Evolutionary conservation across 1,284 basidiomycete species (phyloP).

Genomic region (Ustilago tritici): DNA sequence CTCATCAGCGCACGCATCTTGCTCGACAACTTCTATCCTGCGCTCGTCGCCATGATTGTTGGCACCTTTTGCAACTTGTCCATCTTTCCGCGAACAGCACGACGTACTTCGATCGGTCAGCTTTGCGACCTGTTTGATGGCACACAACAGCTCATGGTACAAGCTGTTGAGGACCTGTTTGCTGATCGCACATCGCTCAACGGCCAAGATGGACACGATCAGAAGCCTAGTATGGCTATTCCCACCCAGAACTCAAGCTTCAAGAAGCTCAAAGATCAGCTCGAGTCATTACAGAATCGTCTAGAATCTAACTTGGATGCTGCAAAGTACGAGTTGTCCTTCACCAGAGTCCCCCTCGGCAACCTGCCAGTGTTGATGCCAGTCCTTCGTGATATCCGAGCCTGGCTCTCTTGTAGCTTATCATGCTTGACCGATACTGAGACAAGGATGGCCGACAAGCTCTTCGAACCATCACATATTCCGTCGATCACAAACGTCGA

Average conservation of each 20-base stretch:
- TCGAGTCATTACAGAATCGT: slow-evolving; percentile 15
- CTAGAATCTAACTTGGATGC: slow-evolving; percentile 41
- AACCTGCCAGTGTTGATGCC: slow-evolving; percentile 30
- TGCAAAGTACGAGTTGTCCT: slow-evolving; percentile 54
- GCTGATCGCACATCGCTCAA: neutral
- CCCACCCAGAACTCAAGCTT: neutral
- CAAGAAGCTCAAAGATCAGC: slow-evolving; percentile 21
- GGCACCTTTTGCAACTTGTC: slow-evolving; percentile 45
- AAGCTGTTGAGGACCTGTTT: slow-evolving; percentile 49
- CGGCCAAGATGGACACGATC: neutral
- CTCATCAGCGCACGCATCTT: slow-evolving; percentile 51
- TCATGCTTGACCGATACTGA: slow-evolving; percentile 14
- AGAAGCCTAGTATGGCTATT: neutral
- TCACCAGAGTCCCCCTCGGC: slow-evolving; percentile 41
- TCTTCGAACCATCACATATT: neutral
- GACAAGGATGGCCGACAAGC: neutral
- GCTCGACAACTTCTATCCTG: slow-evolving; percentile 54
- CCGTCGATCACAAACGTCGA: neutral
- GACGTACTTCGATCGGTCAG: slow-evolving; percentile 30
- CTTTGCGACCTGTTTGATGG: slow-evolving; percentile 30
- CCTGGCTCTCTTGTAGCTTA: slow-evolving; percentile 56
- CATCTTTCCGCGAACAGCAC: slow-evolving; percentile 53
- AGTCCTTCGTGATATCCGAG: slow-evolving; percentile 35
- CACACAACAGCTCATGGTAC: slow-evolving; percentile 34
- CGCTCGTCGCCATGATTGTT: slow-evolving; percentile 49